Percentiles rank a stretch among this genome's conserved stretches.
These are phyloP conservation scores for Primulina tabacum DNA, from an alignment of 257 asterid genomes.

Conservation along the genomic window DNA sequence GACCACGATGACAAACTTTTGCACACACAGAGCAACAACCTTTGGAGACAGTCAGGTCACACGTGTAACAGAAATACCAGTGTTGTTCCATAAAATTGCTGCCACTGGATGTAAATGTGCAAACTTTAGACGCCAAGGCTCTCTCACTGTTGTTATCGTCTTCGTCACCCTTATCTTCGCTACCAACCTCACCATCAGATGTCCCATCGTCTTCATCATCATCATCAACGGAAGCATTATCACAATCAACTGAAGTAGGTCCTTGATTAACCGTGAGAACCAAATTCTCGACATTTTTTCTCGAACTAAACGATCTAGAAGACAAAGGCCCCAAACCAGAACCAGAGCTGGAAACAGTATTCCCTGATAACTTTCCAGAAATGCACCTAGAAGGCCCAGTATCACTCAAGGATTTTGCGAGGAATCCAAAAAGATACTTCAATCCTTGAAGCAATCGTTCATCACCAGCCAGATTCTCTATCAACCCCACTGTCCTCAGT, in stretches of 20 bases:
- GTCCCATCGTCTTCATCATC: slow-evolving; percentile 97
- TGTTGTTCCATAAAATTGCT: slow-evolving; percentile 99
- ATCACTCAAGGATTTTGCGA: slow-evolving; percentile 53
- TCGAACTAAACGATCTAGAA: slow-evolving; percentile 60
- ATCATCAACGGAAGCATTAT: slow-evolving; percentile 93
- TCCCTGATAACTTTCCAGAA: slow-evolving; percentile 53
- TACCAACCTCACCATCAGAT: slow-evolving; percentile 95
- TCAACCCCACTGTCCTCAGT: slow-evolving; percentile 56
- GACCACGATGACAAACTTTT: slow-evolving; percentile 98
- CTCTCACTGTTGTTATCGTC: slow-evolving; percentile 88
- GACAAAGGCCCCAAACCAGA: slow-evolving; percentile 55
- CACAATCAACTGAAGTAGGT: slow-evolving; percentile 74
- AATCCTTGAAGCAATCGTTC: slow-evolving; percentile 77
- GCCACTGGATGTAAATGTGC: slow-evolving; percentile 98
- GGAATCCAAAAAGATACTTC: slow-evolving; percentile 74
- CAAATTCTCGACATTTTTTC: slow-evolving; percentile 62
- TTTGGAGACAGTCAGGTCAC: slow-evolving; percentile 95
- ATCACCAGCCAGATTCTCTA: slow-evolving; percentile 71
- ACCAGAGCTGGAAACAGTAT: slow-evolving; percentile 46
- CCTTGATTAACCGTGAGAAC: slow-evolving; percentile 72
- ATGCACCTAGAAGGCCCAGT: slow-evolving; percentile 53
- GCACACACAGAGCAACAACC: slow-evolving; percentile 99
- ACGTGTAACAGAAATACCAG: slow-evolving; percentile 98
- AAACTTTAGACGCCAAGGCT: slow-evolving; percentile 91
- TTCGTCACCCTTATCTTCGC: slow-evolving; percentile 93